Evolutionary conservation across 169 alveolate genomes (phyloP), one percentile per base, ranked within the genome.

Genomic region (Eimeria zaria): DNA sequence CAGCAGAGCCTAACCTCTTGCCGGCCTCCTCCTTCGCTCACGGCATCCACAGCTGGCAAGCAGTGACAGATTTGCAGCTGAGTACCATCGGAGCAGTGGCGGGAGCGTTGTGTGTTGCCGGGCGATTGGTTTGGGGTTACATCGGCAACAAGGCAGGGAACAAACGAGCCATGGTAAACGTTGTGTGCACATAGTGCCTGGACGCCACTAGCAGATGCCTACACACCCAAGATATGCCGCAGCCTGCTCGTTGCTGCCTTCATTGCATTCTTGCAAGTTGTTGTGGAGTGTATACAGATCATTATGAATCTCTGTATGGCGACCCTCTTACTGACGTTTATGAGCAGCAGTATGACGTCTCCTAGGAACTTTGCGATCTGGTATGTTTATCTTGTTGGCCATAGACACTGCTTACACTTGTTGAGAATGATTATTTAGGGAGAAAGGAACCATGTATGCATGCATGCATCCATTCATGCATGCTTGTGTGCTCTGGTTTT

Each of bases 121-220:
- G 96, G 11, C 92, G 96, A 30, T 81, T 93, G 48, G 78, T 93
- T 44, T 93, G 96, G 96, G 96, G 96, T 48, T 80, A 62, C 39
- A 81, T 93, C 58, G 96, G 96, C 41, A 88, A 81, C 64, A 88
- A 88, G 44, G 69, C 90, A 11, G 96, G 96, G 7, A 80, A 93
- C 78, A 93, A 80, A 62, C 92, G 96, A 33, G 90, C 93, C 74
- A 60, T 88, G n/a, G 96, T 93, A 93, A 51, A 11, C 78, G n/a
- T 6, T 73, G 51, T 9, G 60, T 46, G 14, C 74, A 81, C 90
- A 8, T 76, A 36, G 80, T 46, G 51, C 51, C 24, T 69, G 80
- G 1, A 3, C 27, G 80, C 51, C 30, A n/a, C 48, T 36, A 69
- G n/a, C 1, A 16, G 51, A 24, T 69, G n/a, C 18, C 22, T 30